phyloP scores from a whole-genome alignment of 331 rosid species.

The Acacia pycnantha region DNA sequence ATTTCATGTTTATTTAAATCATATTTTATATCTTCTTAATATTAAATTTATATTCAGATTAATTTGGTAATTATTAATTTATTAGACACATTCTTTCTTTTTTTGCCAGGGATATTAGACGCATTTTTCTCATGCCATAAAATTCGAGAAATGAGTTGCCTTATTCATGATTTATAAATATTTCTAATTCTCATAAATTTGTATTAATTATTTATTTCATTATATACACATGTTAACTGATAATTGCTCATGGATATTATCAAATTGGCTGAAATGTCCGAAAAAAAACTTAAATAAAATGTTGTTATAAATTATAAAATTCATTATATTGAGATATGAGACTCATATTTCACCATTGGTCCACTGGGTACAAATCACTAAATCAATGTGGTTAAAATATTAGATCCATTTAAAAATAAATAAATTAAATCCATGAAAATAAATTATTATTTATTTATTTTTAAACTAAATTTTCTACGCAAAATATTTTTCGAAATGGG shows the following conservation, averaged over 20 bases:
- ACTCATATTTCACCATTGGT: not conserved
- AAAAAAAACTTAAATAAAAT: not conserved
- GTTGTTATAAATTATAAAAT: not conserved
- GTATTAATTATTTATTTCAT: not conserved
- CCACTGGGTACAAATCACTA: not conserved
- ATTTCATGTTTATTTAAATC: not conserved
- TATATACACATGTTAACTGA: not conserved
- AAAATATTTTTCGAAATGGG: not conserved
- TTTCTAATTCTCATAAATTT: not conserved
- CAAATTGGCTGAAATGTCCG: not conserved
- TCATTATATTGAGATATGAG: not conserved
- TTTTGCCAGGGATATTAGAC: no score
- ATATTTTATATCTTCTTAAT: not conserved
- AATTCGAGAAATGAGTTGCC: not conserved
- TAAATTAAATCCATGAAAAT: not conserved
- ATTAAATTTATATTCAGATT: not conserved
- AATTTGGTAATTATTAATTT: not conserved
- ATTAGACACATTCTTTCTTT: not conserved
- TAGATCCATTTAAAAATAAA: not conserved
- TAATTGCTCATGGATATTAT: not conserved
- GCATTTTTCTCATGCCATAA: not conserved
- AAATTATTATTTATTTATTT: no score
- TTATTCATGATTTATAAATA: not conserved
- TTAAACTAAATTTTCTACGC: not conserved
- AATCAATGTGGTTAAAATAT: not conserved